Conservation (phyloP, 352 stramenopile genomes). For the Phytopythium cucurbitacearum region DNA sequence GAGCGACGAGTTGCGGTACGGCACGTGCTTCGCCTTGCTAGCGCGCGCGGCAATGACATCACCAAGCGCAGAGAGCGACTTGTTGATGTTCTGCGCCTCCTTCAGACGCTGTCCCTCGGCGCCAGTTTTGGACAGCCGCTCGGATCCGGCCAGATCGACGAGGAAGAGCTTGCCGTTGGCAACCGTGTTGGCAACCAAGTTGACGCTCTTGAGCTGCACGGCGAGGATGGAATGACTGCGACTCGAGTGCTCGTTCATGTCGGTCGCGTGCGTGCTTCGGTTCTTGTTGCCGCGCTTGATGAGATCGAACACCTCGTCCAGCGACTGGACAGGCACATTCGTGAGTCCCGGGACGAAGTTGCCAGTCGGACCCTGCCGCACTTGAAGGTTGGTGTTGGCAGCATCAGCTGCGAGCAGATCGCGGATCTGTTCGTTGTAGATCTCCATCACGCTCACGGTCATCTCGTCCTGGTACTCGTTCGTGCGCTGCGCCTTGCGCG, state of each 20-base stretch:
- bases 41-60: slow-evolving; percentile 94
- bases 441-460: slow-evolving; percentile 93
- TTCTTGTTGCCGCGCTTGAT: slow-evolving; percentile 87
- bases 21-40: slow-evolving; percentile 90
- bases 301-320: slow-evolving; percentile 82
- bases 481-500: slow-evolving; percentile 51
- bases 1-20: slow-evolving; percentile 93
- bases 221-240: slow-evolving; percentile 86
- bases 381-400: slow-evolving; percentile 75
- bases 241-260: slow-evolving; percentile 90
- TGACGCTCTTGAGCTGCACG: slow-evolving; percentile 78
- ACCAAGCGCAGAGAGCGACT: slow-evolving; percentile 93
- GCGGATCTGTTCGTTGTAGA: slow-evolving; percentile 95
- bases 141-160: slow-evolving; percentile 88
- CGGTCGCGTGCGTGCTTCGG: slow-evolving; percentile 76
- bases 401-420: slow-evolving; percentile 89
- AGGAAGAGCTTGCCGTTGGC: slow-evolving; percentile 81
- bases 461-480: slow-evolving; percentile 85
- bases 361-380: slow-evolving; percentile 74
- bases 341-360: slow-evolving; percentile 86
- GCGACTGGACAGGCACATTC: slow-evolving; percentile 59
- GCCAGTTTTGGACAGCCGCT: slow-evolving; percentile 88
- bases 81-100: slow-evolving; percentile 93
- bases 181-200: slow-evolving; percentile 70
- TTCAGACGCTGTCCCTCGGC: slow-evolving; percentile 85